These are phyloP conservation scores for Lindgomyces ingoldianus DNA, from an alignment of 495 filamentous ascomycete species.

Conservation along the genomic window DNA sequence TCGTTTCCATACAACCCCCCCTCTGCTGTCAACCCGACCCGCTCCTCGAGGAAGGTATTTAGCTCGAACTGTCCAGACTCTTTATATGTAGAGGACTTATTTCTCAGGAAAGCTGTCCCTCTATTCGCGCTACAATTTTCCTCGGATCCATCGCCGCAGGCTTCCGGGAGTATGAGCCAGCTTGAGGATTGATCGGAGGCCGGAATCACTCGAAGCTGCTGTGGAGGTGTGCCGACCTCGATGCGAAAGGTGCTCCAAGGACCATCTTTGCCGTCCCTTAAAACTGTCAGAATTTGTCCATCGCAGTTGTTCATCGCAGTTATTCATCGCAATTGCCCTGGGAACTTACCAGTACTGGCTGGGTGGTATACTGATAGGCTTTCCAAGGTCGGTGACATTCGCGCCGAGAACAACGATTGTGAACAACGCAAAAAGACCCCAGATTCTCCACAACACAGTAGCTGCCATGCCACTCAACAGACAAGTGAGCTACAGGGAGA, in stretches of 20 bases:
- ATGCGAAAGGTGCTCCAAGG: slow-evolving; percentile 38
- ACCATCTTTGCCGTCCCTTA: slow-evolving; percentile 35
- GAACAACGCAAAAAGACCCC: not conserved
- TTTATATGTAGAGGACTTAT: slow-evolving; percentile 53
- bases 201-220: slow-evolving; percentile 32
- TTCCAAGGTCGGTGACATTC: slow-evolving; percentile 9
- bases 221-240: slow-evolving; percentile 34
- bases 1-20: slow-evolving; percentile 43
- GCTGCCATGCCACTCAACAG: slow-evolving; percentile 1
- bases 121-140: slow-evolving; percentile 49
- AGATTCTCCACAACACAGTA: not conserved
- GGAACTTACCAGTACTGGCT: slow-evolving; percentile 30
- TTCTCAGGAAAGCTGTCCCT: slow-evolving; percentile 53
- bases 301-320: no score
- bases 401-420: not conserved
- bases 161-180: slow-evolving; percentile 35
- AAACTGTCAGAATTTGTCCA: not conserved
- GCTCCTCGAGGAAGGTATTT: slow-evolving; percentile 31
- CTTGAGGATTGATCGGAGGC: slow-evolving; percentile 26
- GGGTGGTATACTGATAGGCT: slow-evolving; percentile 29
- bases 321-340: not conserved
- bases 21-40: slow-evolving; percentile 36
- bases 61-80: slow-evolving; percentile 41
- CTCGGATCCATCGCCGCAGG: slow-evolving; percentile 40
- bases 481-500: not conserved